A percentile compares a stretch with the other conserved stretches of the same genome.
phyloP scores from a whole-genome alignment of 2,329 filamentous ascomycete species.

The Spiromastix sp. region DNA sequence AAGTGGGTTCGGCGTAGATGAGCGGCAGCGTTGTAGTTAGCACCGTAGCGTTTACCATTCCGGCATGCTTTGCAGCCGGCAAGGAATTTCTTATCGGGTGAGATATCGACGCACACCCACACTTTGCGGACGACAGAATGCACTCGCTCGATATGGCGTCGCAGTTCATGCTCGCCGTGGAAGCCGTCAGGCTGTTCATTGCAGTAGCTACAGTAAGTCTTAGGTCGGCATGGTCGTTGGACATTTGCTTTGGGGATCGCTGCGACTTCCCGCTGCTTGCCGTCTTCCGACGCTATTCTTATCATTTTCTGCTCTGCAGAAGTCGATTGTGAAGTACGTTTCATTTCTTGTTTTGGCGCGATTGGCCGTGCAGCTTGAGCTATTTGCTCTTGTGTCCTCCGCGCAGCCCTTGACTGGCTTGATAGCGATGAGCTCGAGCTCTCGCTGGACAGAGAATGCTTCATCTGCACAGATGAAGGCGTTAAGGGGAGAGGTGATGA shows the following conservation, averaged over 20 bases:
- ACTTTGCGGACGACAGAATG: conserved; percentile 53
- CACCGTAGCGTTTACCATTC: conserved; percentile 67
- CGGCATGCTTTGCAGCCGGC: conserved; percentile 75
- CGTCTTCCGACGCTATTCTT: conserved; percentile 41
- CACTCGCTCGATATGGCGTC: conserved; percentile 55
- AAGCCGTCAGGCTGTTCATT: conserved; percentile 66
- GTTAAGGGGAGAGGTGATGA: conserved; percentile 24
- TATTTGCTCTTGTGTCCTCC: conserved; percentile 39
- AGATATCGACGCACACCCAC: conserved; percentile 53
- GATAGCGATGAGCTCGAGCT: conserved; percentile 36
- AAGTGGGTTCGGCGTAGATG: conserved; percentile 85
- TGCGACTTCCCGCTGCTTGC: conserved; percentile 44
- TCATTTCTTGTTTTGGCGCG: conserved; percentile 35
- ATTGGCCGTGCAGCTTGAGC: conserved; percentile 40
- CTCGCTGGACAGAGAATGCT: conserved; percentile 38
- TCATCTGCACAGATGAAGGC: conserved; percentile 39
- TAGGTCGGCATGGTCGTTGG: conserved; percentile 57
- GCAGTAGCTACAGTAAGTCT: conserved; percentile 62
- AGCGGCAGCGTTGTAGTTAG: conserved; percentile 90
- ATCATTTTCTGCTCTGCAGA: conserved; percentile 38
- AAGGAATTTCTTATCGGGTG: conserved; percentile 54
- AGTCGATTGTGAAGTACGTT: conserved; percentile 21
- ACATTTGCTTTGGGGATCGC: conserved; percentile 46
- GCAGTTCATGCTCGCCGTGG: conserved; percentile 74
- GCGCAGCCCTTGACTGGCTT: conserved; percentile 33